Percentiles rank a stretch among this genome's conserved stretches.
Conservation (phyloP, 2,329 filamentous ascomycete species). For the Colletotrichum spaethianum region DNA sequence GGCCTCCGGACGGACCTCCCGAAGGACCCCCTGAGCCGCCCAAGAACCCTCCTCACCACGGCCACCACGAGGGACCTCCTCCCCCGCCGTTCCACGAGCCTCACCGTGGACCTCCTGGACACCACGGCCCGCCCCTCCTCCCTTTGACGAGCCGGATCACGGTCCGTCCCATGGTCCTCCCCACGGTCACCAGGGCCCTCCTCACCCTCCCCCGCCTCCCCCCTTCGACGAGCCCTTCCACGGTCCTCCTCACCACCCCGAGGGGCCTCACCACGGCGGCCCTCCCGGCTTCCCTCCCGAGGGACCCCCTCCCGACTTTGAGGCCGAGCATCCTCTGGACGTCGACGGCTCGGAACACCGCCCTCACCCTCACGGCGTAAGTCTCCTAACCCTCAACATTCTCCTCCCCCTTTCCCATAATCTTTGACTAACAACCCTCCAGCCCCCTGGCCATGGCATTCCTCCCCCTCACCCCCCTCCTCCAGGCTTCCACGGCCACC, state of each 20-base stretch:
- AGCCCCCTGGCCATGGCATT: neutral
- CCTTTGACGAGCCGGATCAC: conserved; percentile 30
- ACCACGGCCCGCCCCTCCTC: conserved; percentile 43
- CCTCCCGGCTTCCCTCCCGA: conserved; percentile 12
- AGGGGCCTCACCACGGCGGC: conserved; percentile 4
- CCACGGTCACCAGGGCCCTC: conserved; percentile 44
- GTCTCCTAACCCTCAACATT: neutral
- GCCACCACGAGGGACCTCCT: conserved; percentile 33
- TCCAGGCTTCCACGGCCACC: conserved; percentile 24
- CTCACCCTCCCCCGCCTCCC: conserved; percentile 16
- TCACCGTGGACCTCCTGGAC: conserved; percentile 42
- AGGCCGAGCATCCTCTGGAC: conserved; percentile 22
- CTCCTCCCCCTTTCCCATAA: neutral
- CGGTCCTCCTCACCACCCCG: neutral
- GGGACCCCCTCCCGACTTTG: conserved; percentile 4
- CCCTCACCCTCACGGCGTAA: conserved; percentile 24
- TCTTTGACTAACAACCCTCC: neutral
- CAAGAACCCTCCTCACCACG: conserved; percentile 46
- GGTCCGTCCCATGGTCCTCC: conserved; percentile 40
- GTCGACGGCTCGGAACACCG: conserved; percentile 10
- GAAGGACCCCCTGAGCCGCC: conserved; percentile 40
- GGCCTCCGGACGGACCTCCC: conserved; percentile 22
- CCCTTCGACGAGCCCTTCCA: conserved; percentile 30
- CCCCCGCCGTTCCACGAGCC: conserved; percentile 39
- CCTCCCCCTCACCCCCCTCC: conserved; percentile 10